These are phyloP conservation scores for Pythium rhizo-oryzae DNA, from an alignment of 352 stramenopile genomes.

Conservation along the genomic window DNA sequence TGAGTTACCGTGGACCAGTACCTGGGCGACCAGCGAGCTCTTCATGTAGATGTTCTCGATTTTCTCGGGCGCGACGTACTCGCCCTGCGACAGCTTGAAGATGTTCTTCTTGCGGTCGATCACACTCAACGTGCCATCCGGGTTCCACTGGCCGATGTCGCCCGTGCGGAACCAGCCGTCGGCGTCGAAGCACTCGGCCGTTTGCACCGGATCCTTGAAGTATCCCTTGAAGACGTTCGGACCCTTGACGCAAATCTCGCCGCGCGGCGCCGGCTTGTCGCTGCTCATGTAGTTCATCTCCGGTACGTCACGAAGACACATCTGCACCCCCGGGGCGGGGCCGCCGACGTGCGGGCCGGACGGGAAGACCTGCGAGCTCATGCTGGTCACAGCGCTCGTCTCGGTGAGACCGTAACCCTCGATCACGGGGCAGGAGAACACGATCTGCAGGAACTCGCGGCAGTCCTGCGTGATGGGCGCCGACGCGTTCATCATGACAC, in stretches of 20 bases:
- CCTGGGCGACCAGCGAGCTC: too few species aligned
- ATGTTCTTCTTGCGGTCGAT: too few species aligned
- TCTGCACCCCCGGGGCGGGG: conserved; percentile 84
- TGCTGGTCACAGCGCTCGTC: conserved; percentile 38
- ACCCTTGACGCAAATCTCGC: conserved; percentile 85
- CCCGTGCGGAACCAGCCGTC: conserved; percentile 97
- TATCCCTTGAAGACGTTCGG: conserved; percentile 91
- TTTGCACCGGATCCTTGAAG: conserved; percentile 94
- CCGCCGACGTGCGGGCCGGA: conserved; percentile 91
- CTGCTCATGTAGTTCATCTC: conserved; percentile 95
- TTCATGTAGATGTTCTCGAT: too few species aligned
- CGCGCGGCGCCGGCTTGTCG: conserved; percentile 65
- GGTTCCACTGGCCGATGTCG: conserved; percentile 96
- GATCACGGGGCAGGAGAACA: conserved; percentile 90
- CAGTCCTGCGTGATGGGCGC: conserved; percentile 94
- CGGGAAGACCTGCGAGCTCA: conserved; percentile 37
- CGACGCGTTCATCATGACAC: conserved; percentile 93
- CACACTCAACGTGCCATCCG: too few species aligned
- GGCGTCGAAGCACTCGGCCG: conserved; percentile 87
- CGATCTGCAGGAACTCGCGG: conserved; percentile 95
- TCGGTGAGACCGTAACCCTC: conserved; percentile 97
- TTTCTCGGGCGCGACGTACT: too few species aligned
- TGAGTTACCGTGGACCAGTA: conserved; percentile 96
- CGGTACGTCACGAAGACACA: conserved; percentile 93
- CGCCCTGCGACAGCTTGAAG: too few species aligned